Conservation (phyloP, 129 eudicot species). For the Escallonia rubra region DNA sequence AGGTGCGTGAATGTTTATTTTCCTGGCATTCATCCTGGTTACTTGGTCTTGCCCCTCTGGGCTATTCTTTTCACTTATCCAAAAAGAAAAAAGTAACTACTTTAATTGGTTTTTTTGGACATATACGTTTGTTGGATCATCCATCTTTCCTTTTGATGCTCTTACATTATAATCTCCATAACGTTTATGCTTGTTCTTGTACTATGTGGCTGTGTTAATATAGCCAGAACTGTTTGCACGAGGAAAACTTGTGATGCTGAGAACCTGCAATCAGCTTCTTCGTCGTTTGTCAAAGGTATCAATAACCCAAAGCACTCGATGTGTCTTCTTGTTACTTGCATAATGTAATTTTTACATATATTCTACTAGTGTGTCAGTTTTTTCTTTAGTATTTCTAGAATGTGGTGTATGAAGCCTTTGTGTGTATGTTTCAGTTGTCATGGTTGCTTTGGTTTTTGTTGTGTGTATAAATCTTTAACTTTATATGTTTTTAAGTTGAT, state of each 20-base stretch:
- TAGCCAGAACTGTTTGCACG: conserved; percentile 95
- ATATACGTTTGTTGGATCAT: no score
- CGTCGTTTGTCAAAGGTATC: conserved; percentile 92
- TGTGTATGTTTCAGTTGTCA: no score
- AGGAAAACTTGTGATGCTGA: conserved; percentile 97
- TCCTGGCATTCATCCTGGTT: background rate
- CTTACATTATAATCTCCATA: background rate
- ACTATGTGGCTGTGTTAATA: conserved; percentile 14
- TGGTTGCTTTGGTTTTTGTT: background rate
- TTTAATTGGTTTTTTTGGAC: no score
- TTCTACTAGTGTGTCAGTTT: background rate
- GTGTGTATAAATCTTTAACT: background rate
- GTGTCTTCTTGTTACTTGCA: background rate
- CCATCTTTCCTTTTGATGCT: no score
- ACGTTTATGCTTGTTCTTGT: background rate
- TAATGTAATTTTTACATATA: background rate
- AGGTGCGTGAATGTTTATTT: conserved; percentile 36
- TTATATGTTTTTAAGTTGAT: background rate
- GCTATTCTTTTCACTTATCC: no score
- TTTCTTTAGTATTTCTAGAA: background rate
- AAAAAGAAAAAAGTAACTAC: no score
- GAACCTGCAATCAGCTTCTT: conserved; percentile 97
- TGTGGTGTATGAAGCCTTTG: background rate
- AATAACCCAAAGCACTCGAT: conserved; percentile 1
- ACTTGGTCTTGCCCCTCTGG: background rate